Percentiles rank a stretch among this genome's conserved stretches.
Conservation (phyloP, 169 alveolate species). For the Theileria luwenshuni region DNA sequence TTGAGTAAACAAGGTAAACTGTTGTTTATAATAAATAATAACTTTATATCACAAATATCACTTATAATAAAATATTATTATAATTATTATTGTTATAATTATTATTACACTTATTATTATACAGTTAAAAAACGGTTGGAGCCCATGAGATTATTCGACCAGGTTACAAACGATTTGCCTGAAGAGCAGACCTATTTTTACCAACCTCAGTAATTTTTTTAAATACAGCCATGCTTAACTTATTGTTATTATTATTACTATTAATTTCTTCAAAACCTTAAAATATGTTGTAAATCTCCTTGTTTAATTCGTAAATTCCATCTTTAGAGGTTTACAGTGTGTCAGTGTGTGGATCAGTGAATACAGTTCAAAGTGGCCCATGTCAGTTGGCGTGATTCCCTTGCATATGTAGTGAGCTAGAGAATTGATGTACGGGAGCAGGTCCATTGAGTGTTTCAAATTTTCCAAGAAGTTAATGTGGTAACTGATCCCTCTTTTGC, state of each 20-base stretch:
- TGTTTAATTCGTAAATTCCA: background rate
- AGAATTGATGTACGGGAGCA: conserved; percentile 71
- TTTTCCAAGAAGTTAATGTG: conserved; percentile 70
- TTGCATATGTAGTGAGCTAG: conserved; percentile 75
- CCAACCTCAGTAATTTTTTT: background rate
- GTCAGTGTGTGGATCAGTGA: conserved; percentile 66
- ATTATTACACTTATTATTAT: too few relatives aligned
- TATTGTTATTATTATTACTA: too few relatives aligned
- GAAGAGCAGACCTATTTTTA: background rate
- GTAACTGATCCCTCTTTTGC: conserved; percentile 68
- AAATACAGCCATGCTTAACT: too few relatives aligned
- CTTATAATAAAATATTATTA: too few relatives aligned
- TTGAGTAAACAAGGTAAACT: conserved; percentile 8
- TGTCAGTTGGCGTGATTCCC: conserved; percentile 76
- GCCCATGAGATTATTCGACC: background rate
- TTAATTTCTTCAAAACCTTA: too few relatives aligned
- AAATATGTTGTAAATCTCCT: background rate
- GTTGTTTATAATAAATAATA: too few relatives aligned
- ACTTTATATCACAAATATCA: too few relatives aligned
- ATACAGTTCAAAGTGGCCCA: conserved; percentile 73
- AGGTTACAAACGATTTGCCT: conserved; percentile 18
- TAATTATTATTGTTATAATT: too few relatives aligned
- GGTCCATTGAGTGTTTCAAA: conserved; percentile 57
- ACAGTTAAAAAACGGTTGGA: conserved; percentile 8
- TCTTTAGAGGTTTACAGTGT: conserved; percentile 66